Evolutionary conservation across 176 grass and related monocot species (phyloP), one percentile per base, ranked within the genome.

Genomic region (Alopecurus myosuroides): DNA sequence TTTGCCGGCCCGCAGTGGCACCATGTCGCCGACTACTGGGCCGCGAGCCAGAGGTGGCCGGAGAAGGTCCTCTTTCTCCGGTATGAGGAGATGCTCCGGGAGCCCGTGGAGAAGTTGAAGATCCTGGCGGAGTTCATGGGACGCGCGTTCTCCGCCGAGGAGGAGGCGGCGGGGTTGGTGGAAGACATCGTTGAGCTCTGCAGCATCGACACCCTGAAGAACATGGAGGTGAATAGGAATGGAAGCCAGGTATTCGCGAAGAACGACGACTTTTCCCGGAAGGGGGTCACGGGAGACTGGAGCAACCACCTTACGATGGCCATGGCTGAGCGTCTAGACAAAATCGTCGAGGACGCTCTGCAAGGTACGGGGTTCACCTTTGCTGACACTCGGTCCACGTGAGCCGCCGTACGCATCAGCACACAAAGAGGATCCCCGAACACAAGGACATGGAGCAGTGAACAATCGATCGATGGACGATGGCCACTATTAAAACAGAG

Each of bases 61-160:
- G 50, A 79, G 20, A 86, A 73, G 72, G 40, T 90, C 31, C 64
- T 90, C 11, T 86, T 87, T 42, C 52, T 91, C 17, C 71, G 39
- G 39, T 41, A 41, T 41, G 39, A 41, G 39, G 39, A 41, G 39
- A 41, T 41, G 39, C 39, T 41, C 19, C 30, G 49, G 14, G 88
- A 76, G 11, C 78, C 82, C 0, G 12, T n/a, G 15, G 11, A 4
- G 14, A 9, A 41, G 17, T 26, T 82, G 37, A 83, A 4, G 73
- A 90, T 4, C 11, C 66, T 86, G 61, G 78, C 39, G 39, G 39
- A 41, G 39, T 41, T 41, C 39, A 41, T 41, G 39, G 39, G 39
- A 41, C 10, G 39, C 39, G 37, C 37, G 37, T 39, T 39, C 37
- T 39, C 37, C 37, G 37, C 5, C 37, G 37, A 39, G 2, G 37